Evolutionary conservation across 1,139 yeast genomes (phyloP), one percentile per base, ranked within the genome.

Genomic region (Candida tetrigidarum): DNA sequence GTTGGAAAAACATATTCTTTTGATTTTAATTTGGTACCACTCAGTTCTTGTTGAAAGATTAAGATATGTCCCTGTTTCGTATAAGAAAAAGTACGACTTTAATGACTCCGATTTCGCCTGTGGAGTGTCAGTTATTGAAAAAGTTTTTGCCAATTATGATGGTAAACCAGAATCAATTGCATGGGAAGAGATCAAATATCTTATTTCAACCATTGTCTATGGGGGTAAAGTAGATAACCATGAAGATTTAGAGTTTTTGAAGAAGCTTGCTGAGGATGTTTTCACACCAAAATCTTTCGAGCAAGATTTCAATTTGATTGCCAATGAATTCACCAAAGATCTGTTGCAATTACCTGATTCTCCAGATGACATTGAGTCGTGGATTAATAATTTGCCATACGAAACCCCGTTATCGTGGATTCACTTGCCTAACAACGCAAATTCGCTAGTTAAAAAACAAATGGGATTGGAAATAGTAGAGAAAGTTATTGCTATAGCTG

Each of bases 31-130:
- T 0, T 89, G 96, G 96, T 76, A 76, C 50, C 96, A 89, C 60
- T 74, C 86, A 0, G 55, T 84, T 1, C 55, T 89, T 3, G 73
- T 74, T 37, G 90, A 84, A 49, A 65, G 89, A 44, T 62, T 78
- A 37, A 71, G 85, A 37, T 85, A 74, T 52, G 74, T 74, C 1
- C 91, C 93, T 0, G 59, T 78, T 5, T 88, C 95, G 0, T 86
- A 88, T 64, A 57, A 67, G 1, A 77, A 78, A 54, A 57, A 54
- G 6, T 86, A 87, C 57, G 96, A 86, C 49, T 78, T 90, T 55
- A 86, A 81, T 57, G 90, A 87, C 49, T 67, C 84, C n/a, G 97
- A 91, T 59, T 78, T 85, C 49, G 68, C 69, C n/a, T 71, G 81
- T 29, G 84, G 81, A 1, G 52, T 71, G 10, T 59, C 56, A 41